Conservation (phyloP, 2,329 filamentous ascomycete species). For the Aspergillus chevalieri region DNA sequence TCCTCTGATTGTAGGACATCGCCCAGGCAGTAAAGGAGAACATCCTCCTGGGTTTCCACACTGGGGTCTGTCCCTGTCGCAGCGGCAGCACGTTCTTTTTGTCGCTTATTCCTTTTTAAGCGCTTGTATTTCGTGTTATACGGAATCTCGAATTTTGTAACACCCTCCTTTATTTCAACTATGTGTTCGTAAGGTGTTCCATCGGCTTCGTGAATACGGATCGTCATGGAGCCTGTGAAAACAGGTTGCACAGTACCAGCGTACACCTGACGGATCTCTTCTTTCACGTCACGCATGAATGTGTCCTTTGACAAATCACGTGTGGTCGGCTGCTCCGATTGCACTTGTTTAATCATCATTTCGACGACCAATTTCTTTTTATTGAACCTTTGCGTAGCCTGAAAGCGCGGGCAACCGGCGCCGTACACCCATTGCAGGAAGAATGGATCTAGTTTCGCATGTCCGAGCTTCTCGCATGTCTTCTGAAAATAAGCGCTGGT, state of each 20-base stretch:
- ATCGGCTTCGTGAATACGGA: slow-evolving; percentile 95
- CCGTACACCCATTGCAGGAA: slow-evolving; percentile 90
- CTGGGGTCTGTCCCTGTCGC: slow-evolving; percentile 57
- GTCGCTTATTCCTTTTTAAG: slow-evolving; percentile 76
- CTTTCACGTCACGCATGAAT: slow-evolving; percentile 80
- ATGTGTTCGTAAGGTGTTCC: slow-evolving; percentile 98
- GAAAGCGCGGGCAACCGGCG: slow-evolving; percentile 81
- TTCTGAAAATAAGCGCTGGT: slow-evolving; percentile 72
- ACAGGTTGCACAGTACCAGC: slow-evolving; percentile 66
- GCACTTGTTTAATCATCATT: slow-evolving; percentile 77
- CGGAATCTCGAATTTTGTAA: slow-evolving; percentile 83
- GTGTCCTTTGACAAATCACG: slow-evolving; percentile 61
- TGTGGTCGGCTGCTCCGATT: slow-evolving; percentile 51
- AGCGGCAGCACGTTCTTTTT: slow-evolving; percentile 68
- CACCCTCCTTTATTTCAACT: slow-evolving; percentile 83
- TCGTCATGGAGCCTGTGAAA: slow-evolving; percentile 95
- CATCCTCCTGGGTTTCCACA: slow-evolving; percentile 66
- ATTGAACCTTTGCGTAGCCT: slow-evolving; percentile 85
- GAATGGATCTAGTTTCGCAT: slow-evolving; percentile 80
- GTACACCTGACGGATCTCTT: slow-evolving; percentile 64
- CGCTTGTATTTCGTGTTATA: slow-evolving; percentile 99
- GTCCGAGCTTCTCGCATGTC: slow-evolving; percentile 80
- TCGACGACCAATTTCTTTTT: slow-evolving; percentile 96
- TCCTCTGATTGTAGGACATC: slow-evolving; percentile 80
- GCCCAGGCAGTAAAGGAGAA: slow-evolving; percentile 83